Percentiles rank a stretch among this genome's conserved stretches.
phyloP scores from a whole-genome alignment of 345 rosid species.

The Ricinus communis region DNA sequence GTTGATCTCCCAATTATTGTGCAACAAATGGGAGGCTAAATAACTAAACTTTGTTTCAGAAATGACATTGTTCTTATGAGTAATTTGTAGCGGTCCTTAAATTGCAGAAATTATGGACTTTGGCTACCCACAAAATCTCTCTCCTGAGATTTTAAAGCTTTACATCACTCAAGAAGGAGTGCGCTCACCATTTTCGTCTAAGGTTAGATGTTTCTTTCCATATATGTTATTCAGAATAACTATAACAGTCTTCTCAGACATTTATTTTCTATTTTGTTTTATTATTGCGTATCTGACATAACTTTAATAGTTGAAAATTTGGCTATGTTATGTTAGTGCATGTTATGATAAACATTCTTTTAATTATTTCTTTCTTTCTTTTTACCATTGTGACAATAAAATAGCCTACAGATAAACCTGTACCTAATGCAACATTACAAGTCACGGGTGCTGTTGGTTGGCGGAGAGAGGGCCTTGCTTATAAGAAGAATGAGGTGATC shows the following conservation, averaged over 20 bases:
- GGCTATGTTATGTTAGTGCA: conserved; percentile 3
- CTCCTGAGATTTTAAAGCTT: conserved; percentile 96
- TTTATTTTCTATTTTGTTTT: background rate
- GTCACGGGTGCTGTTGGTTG: conserved; percentile 99
- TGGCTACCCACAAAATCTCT: conserved; percentile 95
- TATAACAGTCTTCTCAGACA: background rate
- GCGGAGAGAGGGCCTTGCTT: conserved; percentile 96
- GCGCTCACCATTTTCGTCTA: conserved; percentile 93
- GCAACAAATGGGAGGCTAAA: background rate
- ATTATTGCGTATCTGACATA: background rate
- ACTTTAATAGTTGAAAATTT: background rate
- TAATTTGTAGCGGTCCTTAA: background rate
- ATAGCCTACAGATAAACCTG: conserved; percentile 84
- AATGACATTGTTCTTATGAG: background rate
- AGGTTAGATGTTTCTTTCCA: conserved; percentile 49
- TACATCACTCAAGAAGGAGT: conserved; percentile 99
- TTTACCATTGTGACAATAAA: conserved; percentile 7
- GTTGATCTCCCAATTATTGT: background rate
- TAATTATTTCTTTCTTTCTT: background rate
- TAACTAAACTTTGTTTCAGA: background rate
- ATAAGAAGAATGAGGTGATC: conserved; percentile 94
- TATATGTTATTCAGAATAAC: conserved; percentile 3
- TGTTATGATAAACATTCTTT: conserved; percentile 2
- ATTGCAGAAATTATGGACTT: conserved; percentile 96
- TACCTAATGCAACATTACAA: conserved; percentile 98